Evolutionary conservation across 805 yeast genomes (phyloP), one percentile per base, ranked within the genome.

Genomic region (Saturnispora saitoi): DNA sequence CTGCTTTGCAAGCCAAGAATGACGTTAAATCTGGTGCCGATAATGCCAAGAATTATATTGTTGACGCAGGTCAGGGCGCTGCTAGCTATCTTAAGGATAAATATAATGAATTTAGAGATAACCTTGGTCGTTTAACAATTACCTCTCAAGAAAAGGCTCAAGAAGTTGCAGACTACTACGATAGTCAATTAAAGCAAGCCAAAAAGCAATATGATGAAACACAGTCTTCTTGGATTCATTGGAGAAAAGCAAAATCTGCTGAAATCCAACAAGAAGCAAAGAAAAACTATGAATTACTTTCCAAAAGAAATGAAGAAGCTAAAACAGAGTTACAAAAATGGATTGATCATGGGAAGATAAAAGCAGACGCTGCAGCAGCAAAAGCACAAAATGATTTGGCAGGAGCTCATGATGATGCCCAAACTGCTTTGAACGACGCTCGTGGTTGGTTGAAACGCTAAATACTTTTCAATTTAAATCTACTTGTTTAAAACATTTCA

Each of bases 71-170:
- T 31, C 28, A 32, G 11, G 36, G 26, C 15, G 38, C 49, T 28
- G 45, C 45, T 12, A 24, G 38, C 29, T 42, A 49, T 48, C n/a
- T 47, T 53, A 15, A 37, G 53, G 80, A 75, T 26, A 71, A 72
- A 54, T 60, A 65, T 19, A 64, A 65, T 24, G 65, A 59, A 4
- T 36, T 47, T 4, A 22, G 43, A 32, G 50, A 47, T 30, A 24
- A 19, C 38, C 48, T 50, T 10, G 64, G 62, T 1, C 43, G 52
- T 12, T 41, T 59, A 4, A 51, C 51, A 3, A 40, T 54, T n/a
- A 50, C 52, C n/a, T 53, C 63, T 1, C 47, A 54, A 39, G 63
- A 60, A 42, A 42, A 42, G 28, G 47, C 42, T 29, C 20, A 43
- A 8, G 42, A 43, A 31, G 47, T 17, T 12, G 41, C 41, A 9